Base-by-base conservation (phyloP, 2,329 filamentous ascomycete genomes). In the Fusarium gaditjirri region DNA sequence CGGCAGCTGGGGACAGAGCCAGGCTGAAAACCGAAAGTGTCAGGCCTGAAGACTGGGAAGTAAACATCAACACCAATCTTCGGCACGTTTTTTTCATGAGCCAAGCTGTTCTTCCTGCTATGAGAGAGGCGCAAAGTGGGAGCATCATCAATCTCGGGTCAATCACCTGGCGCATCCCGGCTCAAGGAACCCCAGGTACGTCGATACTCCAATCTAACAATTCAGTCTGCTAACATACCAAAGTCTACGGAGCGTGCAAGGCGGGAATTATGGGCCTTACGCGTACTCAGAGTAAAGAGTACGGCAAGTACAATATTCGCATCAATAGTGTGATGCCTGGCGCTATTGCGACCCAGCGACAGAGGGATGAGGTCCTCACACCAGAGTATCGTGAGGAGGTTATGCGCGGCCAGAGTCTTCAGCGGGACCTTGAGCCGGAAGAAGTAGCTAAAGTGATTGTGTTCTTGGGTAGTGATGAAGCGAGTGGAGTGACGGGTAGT, bases 31-130 rank as follows among this genome's bases (percentile, higher is more conserved):
- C 81, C 3, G 57, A 71, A 16, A 61, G 79, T 0, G 80, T 86
- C 12, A 85, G 84, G 6, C 72, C 81, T 0, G 82, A 81, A 65
- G 78, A 78, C 6, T 87, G 83, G 79, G 83, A 86, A 16, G 52
- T 69, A 10, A 83, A 84, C 68, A 71, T 88, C 41, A 82, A 81
- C 42, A 78, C 82, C 29, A 86, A 86, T 61, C 77, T 86, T 35
- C 78, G 84, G 0, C 85, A 86, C 43, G 70, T 76, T 5, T 81
- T 97, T 41, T 87, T 97, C 5, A 84, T 97, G 17, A 88, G 92
- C 19, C 91, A 97, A 81, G 92, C 92, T 3, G 87, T 89, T 0
- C 81, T 90, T 23, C 91, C 90, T 0, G 91, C 90, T 76, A 86
- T 97, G 21, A 65, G 53, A 35, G 33, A 55, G 16, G 66, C 64